A percentile compares a stretch with the other conserved stretches of the same genome.
Evolutionary conservation across 345 rosid species (phyloP).

Genomic region (Populus pruinosa): DNA sequence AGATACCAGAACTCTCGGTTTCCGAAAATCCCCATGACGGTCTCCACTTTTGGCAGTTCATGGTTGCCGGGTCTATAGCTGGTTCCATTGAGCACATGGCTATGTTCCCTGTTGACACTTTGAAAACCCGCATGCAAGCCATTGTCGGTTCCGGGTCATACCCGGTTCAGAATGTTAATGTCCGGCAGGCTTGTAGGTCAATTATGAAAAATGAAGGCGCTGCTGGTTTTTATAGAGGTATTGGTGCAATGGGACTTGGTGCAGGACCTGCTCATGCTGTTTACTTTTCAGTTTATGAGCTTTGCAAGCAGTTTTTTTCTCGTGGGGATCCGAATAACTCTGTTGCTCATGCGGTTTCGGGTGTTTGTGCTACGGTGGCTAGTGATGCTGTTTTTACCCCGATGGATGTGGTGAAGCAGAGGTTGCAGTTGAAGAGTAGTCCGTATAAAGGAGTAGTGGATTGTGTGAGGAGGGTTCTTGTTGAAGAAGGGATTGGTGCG

Average conservation of each 20-base stretch:
- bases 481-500: constrained; percentile 19
- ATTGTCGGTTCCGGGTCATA: constrained; percentile 9
- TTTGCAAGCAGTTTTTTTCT: constrained; percentile 16
- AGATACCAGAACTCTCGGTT: not conserved
- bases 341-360: constrained; percentile 17
- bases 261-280: constrained; percentile 31
- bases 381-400: constrained; percentile 28
- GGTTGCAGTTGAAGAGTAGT: constrained; percentile 22
- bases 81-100: constrained; percentile 27
- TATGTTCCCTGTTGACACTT: constrained; percentile 28
- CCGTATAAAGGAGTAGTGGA: constrained; percentile 26
- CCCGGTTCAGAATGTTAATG: not conserved
- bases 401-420: constrained; percentile 32
- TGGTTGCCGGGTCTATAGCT: constrained; percentile 26
- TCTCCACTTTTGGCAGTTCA: constrained; percentile 27
- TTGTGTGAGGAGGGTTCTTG: constrained; percentile 16
- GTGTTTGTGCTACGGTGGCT: constrained; percentile 26
- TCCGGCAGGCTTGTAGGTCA: constrained; percentile 16
- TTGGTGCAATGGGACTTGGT: constrained; percentile 29
- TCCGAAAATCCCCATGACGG: constrained; percentile 22
- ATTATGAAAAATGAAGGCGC: constrained; percentile 18
- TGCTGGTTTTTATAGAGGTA: constrained; percentile 22
- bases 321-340: constrained; percentile 14
- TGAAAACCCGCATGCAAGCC: constrained; percentile 29
- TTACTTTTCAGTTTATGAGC: constrained; percentile 26